These are phyloP conservation scores for Dalbergia cochinchinensis DNA, from an alignment of 306 rosid species.

Conservation along the genomic window DNA sequence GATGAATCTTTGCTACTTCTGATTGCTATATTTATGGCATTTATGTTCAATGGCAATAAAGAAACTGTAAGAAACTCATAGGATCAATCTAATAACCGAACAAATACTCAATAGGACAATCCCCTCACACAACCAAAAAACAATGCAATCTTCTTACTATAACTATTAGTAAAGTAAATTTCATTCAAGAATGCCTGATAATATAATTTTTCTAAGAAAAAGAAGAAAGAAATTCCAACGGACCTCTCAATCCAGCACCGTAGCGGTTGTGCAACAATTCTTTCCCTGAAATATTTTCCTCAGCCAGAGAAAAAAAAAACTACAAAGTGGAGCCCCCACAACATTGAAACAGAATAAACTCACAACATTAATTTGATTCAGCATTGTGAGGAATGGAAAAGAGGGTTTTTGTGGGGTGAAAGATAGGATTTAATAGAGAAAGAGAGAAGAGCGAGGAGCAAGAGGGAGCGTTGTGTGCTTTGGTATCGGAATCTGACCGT, in stretches of 20 bases:
- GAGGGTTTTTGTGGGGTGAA: background rate
- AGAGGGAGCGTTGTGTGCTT: background rate
- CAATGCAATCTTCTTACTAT: too few relatives aligned
- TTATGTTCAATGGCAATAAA: too few relatives aligned
- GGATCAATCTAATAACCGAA: background rate
- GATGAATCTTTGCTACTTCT: too few relatives aligned
- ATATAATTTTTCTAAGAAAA: too few relatives aligned
- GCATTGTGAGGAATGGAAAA: background rate
- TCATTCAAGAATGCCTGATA: too few relatives aligned
- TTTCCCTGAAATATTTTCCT: background rate
- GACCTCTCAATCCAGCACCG: background rate
- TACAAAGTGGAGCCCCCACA: background rate
- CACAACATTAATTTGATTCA: background rate
- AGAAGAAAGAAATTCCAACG: background rate
- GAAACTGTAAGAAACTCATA: too few relatives aligned
- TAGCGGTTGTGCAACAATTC: background rate
- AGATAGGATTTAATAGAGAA: constrained; percentile 19
- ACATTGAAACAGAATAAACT: background rate
- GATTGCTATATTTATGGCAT: too few relatives aligned
- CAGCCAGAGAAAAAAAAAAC: background rate
- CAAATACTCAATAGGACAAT: background rate
- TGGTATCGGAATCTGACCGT: background rate
- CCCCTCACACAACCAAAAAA: background rate
- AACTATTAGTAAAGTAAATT: too few relatives aligned
- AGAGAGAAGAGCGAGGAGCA: background rate